Evolutionary conservation across 73 alveolate species (phyloP).

Genomic region (Paramecium sexaurelia): DNA sequence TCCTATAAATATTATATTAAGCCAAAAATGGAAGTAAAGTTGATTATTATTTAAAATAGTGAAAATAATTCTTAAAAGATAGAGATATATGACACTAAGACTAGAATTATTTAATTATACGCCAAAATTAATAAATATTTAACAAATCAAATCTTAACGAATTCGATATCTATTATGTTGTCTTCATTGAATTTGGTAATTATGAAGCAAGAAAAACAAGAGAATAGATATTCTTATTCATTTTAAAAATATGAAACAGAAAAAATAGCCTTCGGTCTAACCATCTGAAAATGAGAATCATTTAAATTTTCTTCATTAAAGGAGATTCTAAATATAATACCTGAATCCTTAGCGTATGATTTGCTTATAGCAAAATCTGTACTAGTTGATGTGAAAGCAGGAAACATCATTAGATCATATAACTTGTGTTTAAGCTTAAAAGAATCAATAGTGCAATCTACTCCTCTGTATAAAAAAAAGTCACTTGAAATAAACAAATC

Average conservation of each 20-base stretch:
- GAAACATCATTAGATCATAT: not conserved
- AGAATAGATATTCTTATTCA: not conserved
- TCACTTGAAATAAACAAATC: not conserved
- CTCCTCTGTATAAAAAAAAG: not conserved
- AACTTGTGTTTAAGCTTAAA: not conserved
- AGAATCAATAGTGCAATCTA: not conserved
- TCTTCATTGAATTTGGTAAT: not conserved
- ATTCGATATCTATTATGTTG: not conserved
- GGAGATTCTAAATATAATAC: not conserved
- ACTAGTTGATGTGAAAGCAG: not conserved
- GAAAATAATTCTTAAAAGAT: too few relatives aligned
- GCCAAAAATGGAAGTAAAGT: too few relatives aligned
- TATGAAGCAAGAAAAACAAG: not conserved
- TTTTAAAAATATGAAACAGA: not conserved
- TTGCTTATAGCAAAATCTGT: not conserved
- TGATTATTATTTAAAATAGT: too few relatives aligned
- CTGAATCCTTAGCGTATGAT: not conserved
- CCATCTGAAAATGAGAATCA: not conserved
- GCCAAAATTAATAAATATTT: not conserved
- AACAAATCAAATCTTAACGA: not conserved
- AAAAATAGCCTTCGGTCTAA: not conserved
- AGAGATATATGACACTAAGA: too few relatives aligned
- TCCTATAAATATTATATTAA: too few relatives aligned
- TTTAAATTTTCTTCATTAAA: not conserved
- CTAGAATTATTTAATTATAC: too few relatives aligned